Evolutionary conservation across 192 early-diverging fungal genomes (phyloP).

Genomic region (Coemansia sp.): DNA sequence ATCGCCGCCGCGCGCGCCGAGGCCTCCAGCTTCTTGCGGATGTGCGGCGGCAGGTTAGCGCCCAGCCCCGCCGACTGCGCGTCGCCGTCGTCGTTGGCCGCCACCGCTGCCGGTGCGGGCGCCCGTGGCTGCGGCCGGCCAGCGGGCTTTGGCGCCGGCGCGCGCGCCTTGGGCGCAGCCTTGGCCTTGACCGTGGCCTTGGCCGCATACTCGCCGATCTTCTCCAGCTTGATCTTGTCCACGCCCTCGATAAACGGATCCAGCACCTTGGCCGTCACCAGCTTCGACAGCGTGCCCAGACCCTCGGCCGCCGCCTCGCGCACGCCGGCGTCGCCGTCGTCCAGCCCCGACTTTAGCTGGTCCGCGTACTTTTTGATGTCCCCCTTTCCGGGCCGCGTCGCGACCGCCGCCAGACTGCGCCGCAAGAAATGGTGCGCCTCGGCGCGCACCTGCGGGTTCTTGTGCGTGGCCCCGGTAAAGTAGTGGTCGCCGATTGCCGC

Average conservation of each 20-base stretch:
- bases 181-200: constrained; percentile 81
- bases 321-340: constrained; percentile 79
- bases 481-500: constrained; percentile 78
- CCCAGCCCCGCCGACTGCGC: constrained; percentile 12
- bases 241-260: constrained; percentile 72
- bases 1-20: constrained; percentile 46
- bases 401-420: constrained; percentile 69
- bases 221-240: constrained; percentile 82
- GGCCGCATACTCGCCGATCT: constrained; percentile 82
- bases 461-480: constrained; percentile 65
- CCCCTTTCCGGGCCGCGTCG: constrained; percentile 65
- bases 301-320: constrained; percentile 81
- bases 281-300: constrained; percentile 85
- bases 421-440: constrained; percentile 72
- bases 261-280: constrained; percentile 74
- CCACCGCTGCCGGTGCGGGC: neutral
- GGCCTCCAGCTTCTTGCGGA: constrained; percentile 52
- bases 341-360: constrained; percentile 68
- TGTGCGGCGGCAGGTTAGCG: constrained; percentile 45
- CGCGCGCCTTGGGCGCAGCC: constrained; percentile 42
- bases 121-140: constrained; percentile 17
- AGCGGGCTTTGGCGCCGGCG: constrained; percentile 16
- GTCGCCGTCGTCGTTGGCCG: neutral
- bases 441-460: constrained; percentile 87
- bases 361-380: constrained; percentile 81